Base-by-base conservation (phyloP, 1,284 basidiomycete genomes). In the Cutaneotrichosporon sp. region DNA sequence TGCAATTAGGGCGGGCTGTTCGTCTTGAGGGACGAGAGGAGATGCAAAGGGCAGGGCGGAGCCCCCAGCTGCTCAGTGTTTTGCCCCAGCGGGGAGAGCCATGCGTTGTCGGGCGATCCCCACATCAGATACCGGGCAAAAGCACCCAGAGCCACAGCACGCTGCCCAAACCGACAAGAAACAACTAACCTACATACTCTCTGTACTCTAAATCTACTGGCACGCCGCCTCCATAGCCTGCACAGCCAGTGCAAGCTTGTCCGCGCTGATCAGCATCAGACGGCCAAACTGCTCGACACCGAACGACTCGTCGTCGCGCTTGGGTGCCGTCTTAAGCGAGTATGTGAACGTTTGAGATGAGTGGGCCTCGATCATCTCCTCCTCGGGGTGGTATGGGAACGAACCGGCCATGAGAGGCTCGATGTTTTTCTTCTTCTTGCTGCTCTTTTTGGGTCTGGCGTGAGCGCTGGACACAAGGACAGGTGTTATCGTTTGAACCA, bases 311-410 rank as follows among this genome's bases (percentile, higher is more conserved):
- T 79, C 79, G 34, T 85, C 83, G 35, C 87, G 79, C 3, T 81
- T 80, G 50, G 82, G 80, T 1, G 81, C 75, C 7, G 81, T 79
- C 49, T 82, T 81, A 70, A 86, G 86, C 2, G 78, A 62, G 65
- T 85, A 94, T 32, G 87, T 84, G 50, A 84, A 68, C 0, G 79
- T 75, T 57, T 85, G 79, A 0, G 76, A 68, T 0, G 88, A 82
- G 49, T 81, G 75, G 84, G 90, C 75, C 58, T 81, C 80, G 45
- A 90, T 83, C 48, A 79, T 77, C 46, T 85, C 84, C 71, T 94
- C 91, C 70, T 96, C 91, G 0, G 87, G 84, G 67, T 96, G 91
- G 76, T 89, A 93, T 0, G 82, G 76, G 64, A 84, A 87, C 19
- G 65, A 66, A 20, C 74, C 71, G 5, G 75, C 20, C 59, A 60